These are phyloP conservation scores for Chytriomyces sp. DNA, from an alignment of 192 early-diverging fungal genomes.

Conservation along the genomic window DNA sequence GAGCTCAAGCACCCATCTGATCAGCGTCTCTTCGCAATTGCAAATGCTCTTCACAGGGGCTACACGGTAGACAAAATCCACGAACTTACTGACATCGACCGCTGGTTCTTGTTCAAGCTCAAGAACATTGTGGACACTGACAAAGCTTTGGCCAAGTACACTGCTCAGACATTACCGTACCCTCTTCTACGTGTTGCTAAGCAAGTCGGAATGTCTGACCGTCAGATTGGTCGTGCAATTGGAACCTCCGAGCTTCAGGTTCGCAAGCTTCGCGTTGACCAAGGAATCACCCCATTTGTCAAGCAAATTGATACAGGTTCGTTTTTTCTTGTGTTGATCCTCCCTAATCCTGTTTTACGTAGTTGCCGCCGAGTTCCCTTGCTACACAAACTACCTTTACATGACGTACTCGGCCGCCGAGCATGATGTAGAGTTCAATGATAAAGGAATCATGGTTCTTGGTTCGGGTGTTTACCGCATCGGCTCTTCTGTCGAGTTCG, in stretches of 20 bases:
- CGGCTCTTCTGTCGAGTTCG: slow-evolving; percentile 96
- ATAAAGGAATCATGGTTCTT: slow-evolving; percentile 95
- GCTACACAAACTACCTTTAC: slow-evolving; percentile 97
- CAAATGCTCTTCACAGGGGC: slow-evolving; percentile 89
- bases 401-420: slow-evolving; percentile 94
- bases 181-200: slow-evolving; percentile 73
- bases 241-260: slow-evolving; percentile 87
- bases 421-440: slow-evolving; percentile 90
- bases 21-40: slow-evolving; percentile 93
- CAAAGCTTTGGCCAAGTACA: slow-evolving; percentile 63
- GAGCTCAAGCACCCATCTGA: slow-evolving; percentile 90
- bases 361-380: slow-evolving; percentile 98
- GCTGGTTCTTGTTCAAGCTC: slow-evolving; percentile 97
- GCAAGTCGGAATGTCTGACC: slow-evolving; percentile 96
- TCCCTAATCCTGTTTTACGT: neutral
- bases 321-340: slow-evolving; percentile 16
- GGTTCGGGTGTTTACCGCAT: slow-evolving; percentile 99
- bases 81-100: slow-evolving; percentile 89
- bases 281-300: slow-evolving; percentile 87
- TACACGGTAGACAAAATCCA: slow-evolving; percentile 92
- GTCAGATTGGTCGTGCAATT: slow-evolving; percentile 73
- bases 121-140: slow-evolving; percentile 85
- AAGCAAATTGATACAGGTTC: slow-evolving; percentile 96
- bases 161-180: slow-evolving; percentile 61
- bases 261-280: slow-evolving; percentile 77